These are phyloP conservation scores for Daucus carota DNA, from an alignment of 129 eudicot species.

Conservation along the genomic window DNA sequence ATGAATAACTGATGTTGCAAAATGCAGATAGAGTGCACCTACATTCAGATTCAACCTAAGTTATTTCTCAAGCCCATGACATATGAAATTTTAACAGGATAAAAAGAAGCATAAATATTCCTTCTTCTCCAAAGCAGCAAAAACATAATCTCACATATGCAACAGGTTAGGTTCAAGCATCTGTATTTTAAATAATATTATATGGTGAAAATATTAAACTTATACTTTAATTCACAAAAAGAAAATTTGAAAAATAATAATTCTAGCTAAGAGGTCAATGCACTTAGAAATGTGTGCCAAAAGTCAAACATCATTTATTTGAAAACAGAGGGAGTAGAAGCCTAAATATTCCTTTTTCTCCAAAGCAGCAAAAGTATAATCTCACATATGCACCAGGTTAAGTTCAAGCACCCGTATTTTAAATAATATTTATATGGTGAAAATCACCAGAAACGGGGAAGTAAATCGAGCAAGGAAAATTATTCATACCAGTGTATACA, in stretches of 20 bases:
- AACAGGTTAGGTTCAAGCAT: not conserved
- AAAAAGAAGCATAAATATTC: too few relatives aligned
- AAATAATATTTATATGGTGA: not conserved
- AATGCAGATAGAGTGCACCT: constrained; percentile 75
- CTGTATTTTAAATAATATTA: not conserved
- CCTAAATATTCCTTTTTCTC: too few relatives aligned
- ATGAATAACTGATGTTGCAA: constrained; percentile 82
- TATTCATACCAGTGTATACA: constrained; percentile 52
- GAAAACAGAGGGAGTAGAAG: too few relatives aligned
- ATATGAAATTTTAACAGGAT: not conserved
- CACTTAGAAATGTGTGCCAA: too few relatives aligned
- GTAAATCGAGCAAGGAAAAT: not conserved
- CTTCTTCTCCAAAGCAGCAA: not conserved
- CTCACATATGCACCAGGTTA: not conserved
- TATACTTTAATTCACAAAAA: too few relatives aligned
- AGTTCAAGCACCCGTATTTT: not conserved
- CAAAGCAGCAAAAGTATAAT: not conserved
- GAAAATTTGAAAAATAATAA: too few relatives aligned
- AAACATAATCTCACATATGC: not conserved
- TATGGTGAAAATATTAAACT: too few relatives aligned
- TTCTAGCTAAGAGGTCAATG: too few relatives aligned
- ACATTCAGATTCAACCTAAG: constrained; percentile 4
- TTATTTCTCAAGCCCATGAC: not conserved
- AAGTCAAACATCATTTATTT: too few relatives aligned
- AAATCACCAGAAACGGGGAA: not conserved